phyloP scores from a whole-genome alignment of 805 yeast genomes.

The Pichia kluyveri region DNA sequence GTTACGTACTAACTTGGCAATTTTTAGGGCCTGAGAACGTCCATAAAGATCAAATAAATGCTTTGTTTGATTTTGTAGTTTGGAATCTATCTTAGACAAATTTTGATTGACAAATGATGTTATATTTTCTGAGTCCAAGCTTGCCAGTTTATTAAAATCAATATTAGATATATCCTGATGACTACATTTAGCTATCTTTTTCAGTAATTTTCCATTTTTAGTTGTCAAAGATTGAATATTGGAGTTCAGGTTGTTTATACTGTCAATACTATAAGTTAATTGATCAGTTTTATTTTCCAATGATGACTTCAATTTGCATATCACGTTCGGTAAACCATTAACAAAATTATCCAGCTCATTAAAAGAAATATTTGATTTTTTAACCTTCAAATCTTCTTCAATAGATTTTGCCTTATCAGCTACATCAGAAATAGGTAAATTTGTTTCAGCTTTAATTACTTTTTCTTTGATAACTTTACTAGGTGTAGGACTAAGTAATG shows the following conservation, averaged over 20 bases:
- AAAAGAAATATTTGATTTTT: constrained; percentile 2
- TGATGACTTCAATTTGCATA: constrained; percentile 16
- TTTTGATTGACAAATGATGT: background rate
- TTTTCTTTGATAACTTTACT: background rate
- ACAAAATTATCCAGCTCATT: constrained; percentile 13
- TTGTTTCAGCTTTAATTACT: background rate
- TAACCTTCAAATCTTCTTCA: background rate
- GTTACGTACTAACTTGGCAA: constrained; percentile 49
- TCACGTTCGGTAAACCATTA: constrained; percentile 14
- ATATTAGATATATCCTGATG: constrained; percentile 1
- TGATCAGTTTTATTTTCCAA: constrained; percentile 42
- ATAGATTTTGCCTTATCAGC: background rate
- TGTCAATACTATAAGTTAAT: constrained; percentile 35
- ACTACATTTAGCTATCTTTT: background rate
- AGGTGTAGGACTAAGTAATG: background rate
- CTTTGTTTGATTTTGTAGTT: constrained; percentile 12
- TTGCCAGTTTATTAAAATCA: background rate
- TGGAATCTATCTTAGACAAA: background rate
- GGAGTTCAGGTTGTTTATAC: constrained; percentile 31
- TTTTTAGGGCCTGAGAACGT: constrained; percentile 52
- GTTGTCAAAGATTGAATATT: constrained; percentile 27
- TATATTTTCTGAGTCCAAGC: background rate
- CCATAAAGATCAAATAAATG: constrained; percentile 34
- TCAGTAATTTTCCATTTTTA: constrained; percentile 14
- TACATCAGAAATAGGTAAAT: background rate